Base-by-base conservation (phyloP, 139 green algal genomes). In the Mesotaenium endlicherianum region DNA sequence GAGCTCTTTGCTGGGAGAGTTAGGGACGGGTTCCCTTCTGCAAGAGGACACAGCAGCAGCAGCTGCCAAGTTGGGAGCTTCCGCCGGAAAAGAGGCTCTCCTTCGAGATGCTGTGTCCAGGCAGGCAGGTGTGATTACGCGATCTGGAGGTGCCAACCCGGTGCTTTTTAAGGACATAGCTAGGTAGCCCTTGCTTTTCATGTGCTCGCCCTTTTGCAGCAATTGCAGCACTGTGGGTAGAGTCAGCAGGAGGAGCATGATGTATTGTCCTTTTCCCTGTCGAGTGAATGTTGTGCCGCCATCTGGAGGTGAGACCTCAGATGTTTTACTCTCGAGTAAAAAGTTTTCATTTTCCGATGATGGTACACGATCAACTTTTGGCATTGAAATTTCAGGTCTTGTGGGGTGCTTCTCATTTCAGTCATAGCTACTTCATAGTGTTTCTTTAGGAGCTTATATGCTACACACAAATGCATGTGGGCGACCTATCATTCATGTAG, bases 121-220 rank as follows among this genome's bases (percentile, higher is more conserved):
- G n/a, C 41, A 85, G 69, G 71, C 30, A 85, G 79, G 70, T 26
- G 79, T 81, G 6, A 34, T 84, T 3, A 85, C 70, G 6, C 69
- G 30, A 77, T 30, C 34, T 6, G 41, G 44, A 1, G 79, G 79
- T 14, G 47, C 68, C n/a, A 85, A 85, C 70, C 79, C 79, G 36
- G 69, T 41, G 26, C 49, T 85, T 3, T 85, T 85, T 64, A 84
- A 85, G 31, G 79, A 85, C 31, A 50, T 85, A 14, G 30, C 86
- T 39, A 50, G 68, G n/a, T 85, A 83, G 20, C 16, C 36, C 3
- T 80, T n/a, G 47, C 8, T 74, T 74, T 74, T 8, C 8, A 74
- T 74, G 36, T 74, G 30, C 53, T 26, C 20, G 26, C 20, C 26
- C 53, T 64, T 20, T 26, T 64, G 53, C 53, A 34, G 53, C 53